These are phyloP conservation scores for Penicillium decumbens DNA, from an alignment of 2,329 filamentous ascomycete species.

Conservation along the genomic window DNA sequence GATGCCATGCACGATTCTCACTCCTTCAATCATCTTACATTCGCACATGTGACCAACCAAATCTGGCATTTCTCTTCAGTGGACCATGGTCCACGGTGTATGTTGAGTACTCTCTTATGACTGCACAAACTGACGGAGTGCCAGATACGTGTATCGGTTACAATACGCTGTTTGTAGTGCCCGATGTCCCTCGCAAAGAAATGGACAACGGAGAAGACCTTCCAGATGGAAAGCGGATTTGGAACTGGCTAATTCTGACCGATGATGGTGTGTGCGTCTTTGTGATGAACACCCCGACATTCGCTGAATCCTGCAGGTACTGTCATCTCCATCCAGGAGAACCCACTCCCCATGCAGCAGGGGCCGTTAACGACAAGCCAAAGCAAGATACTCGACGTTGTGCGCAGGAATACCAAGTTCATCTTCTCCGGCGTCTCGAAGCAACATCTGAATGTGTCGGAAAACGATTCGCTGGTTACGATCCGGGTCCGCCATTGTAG, in stretches of 20 bases:
- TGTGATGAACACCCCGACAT: not conserved
- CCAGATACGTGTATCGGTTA: conserved; percentile 66
- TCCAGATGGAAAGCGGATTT: conserved; percentile 54
- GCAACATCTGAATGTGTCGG: conserved; percentile 44
- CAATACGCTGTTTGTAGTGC: conserved; percentile 52
- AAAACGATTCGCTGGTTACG: conserved; percentile 50
- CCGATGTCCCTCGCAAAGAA: conserved; percentile 39
- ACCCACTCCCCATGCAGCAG: conserved; percentile 48
- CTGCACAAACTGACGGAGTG: conserved; percentile 9
- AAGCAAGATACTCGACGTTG: conserved; percentile 28
- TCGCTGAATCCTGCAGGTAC: conserved; percentile 49
- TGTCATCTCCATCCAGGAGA: conserved; percentile 65
- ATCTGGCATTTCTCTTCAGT: conserved; percentile 74
- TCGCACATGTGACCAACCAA: conserved; percentile 60
- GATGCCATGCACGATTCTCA: conserved; percentile 15
- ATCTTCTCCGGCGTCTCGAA: conserved; percentile 60
- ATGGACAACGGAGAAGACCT: conserved; percentile 32
- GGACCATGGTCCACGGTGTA: conserved; percentile 63
- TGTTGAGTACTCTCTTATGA: conserved; percentile 19
- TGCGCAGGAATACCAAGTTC: conserved; percentile 56
- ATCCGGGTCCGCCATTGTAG: conserved; percentile 41
- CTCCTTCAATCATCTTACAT: conserved; percentile 40
- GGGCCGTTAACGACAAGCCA: conserved; percentile 25
- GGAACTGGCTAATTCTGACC: conserved; percentile 68
- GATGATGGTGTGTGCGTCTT: conserved; percentile 51